phyloP scores from a whole-genome alignment of 257 asterid genomes.

The Cinchona pubescens region DNA sequence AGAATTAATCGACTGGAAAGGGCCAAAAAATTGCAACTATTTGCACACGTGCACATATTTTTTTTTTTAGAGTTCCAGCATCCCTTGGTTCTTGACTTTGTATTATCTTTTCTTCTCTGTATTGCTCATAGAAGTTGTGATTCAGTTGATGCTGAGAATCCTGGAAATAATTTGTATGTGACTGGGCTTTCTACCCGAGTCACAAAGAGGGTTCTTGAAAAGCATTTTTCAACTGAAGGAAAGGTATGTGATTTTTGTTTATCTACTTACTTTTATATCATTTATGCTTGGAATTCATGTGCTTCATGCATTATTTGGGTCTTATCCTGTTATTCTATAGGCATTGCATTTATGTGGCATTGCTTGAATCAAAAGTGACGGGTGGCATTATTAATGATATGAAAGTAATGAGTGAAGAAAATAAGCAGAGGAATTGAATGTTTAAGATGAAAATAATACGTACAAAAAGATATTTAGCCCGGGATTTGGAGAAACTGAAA shows the following conservation, averaged over 20 bases:
- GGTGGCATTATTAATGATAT: not conserved
- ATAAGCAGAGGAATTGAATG: not conserved
- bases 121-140: conserved; percentile 46
- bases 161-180: conserved; percentile 89
- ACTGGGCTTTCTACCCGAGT: conserved; percentile 80
- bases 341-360: not conserved
- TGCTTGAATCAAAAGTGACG: not conserved
- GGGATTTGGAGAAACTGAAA: not conserved
- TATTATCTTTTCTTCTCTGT: not conserved
- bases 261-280: not conserved
- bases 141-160: conserved; percentile 77
- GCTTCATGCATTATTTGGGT: not conserved
- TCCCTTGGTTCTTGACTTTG: not conserved
- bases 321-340: not conserved
- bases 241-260: conserved; percentile 34
- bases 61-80: not conserved
- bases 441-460: too few species aligned
- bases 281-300: not conserved
- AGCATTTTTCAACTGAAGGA: conserved; percentile 79
- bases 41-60: not conserved
- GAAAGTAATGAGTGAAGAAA: not conserved
- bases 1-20: too few species aligned
- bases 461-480: not conserved
- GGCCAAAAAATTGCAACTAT: not conserved
- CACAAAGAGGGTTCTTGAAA: conserved; percentile 63